Conservation (phyloP, 208 protist genomes). For the Acanthamoeba triangularis region DNA sequence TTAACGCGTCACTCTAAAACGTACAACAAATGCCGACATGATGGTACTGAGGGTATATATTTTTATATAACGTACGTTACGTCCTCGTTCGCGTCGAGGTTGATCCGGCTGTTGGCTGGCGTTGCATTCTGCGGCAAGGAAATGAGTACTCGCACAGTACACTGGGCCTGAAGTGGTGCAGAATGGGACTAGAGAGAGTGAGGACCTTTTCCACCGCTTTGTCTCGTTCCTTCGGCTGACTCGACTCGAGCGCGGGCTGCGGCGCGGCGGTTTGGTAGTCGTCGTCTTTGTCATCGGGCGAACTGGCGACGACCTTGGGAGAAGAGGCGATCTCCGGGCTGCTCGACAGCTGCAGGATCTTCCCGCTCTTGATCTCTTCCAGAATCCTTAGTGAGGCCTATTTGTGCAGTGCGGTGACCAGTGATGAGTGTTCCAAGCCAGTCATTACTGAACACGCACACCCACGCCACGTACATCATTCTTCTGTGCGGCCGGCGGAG, state of each 20-base stretch:
- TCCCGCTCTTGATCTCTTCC: constrained; percentile 40
- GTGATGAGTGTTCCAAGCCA: not conserved
- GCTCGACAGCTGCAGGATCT: constrained; percentile 60
- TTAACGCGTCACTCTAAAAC: too few relatives aligned
- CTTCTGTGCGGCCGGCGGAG: not conserved
- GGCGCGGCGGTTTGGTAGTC: not conserved
- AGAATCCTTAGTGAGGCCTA: not conserved
- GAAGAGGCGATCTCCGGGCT: constrained; percentile 16
- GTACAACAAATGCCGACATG: not conserved
- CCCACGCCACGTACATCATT: not conserved
- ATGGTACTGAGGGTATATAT: too few relatives aligned
- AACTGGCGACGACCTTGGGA: not conserved
- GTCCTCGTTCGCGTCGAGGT: constrained; percentile 25
- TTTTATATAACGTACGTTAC: constrained; percentile 11
- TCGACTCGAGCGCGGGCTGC: not conserved
- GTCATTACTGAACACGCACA: too few relatives aligned
- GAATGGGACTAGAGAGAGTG: not conserved
- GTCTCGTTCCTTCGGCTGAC: not conserved
- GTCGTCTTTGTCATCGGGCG: not conserved
- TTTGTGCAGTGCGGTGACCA: not conserved
- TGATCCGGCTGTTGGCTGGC: constrained; percentile 18
- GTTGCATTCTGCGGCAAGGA: not conserved
- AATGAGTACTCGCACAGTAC: not conserved
- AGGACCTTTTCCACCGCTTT: too few relatives aligned
- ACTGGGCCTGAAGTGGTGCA: too few relatives aligned